Evolutionary conservation across 768 basidiomycete genomes (phyloP).

Genomic region (Trametes elegans): DNA sequence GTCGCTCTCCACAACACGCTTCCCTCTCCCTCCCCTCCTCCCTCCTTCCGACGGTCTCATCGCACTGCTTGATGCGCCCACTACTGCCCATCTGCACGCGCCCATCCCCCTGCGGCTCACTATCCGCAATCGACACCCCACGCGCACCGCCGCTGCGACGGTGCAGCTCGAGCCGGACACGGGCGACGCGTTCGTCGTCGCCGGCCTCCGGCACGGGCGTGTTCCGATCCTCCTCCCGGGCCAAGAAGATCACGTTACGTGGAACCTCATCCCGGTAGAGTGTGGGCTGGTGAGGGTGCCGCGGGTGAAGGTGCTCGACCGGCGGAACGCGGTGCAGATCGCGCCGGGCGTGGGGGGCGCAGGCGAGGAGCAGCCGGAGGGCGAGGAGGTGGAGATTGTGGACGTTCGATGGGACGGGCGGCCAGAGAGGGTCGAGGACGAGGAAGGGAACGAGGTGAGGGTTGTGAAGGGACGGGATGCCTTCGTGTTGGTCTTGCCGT

Average conservation of each 20-base stretch:
- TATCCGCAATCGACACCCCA: constrained; percentile 64
- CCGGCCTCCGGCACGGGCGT: constrained; percentile 67
- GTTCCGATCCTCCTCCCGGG: constrained; percentile 75
- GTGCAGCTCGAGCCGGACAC: constrained; percentile 70
- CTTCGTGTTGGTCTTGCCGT: constrained; percentile 9
- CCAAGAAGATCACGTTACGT: constrained; percentile 59
- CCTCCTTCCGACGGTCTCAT: constrained; percentile 63
- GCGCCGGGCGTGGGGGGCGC: constrained; percentile 26
- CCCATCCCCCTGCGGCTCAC: constrained; percentile 54
- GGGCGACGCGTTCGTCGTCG: constrained; percentile 75
- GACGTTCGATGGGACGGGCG: constrained; percentile 37
- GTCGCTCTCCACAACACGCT: constrained; percentile 43
- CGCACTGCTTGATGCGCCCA: constrained; percentile 63
- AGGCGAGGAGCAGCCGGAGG: constrained; percentile 34
- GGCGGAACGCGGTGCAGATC: constrained; percentile 39
- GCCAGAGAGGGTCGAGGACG: constrained; percentile 40
- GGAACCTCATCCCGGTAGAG: constrained; percentile 72
- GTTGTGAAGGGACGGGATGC: background rate
- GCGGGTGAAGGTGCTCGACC: constrained; percentile 54
- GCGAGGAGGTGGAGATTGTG: constrained; percentile 51
- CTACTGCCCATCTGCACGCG: constrained; percentile 61
- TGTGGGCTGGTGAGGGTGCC: constrained; percentile 69
- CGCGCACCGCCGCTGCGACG: constrained; percentile 64
- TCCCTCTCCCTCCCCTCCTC: constrained; percentile 59
- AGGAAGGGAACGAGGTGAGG: background rate